Percentiles rank a stretch among this genome's conserved stretches.
phyloP scores from a whole-genome alignment of 176 grass and related monocot genomes.

The Tillandsia leiboldiana region DNA sequence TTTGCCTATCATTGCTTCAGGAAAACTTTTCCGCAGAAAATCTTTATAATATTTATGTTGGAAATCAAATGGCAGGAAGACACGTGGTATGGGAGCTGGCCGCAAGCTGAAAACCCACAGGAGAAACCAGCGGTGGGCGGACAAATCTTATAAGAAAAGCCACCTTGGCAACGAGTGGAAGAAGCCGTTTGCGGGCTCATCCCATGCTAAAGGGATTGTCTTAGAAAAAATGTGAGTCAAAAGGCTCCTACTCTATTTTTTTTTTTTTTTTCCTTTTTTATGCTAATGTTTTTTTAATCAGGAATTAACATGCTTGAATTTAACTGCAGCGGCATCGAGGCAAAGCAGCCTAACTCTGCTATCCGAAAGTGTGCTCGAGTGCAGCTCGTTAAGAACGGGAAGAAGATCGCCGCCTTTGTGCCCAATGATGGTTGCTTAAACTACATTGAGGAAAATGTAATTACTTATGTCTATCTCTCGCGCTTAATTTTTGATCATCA shows the following conservation, averaged over 20 bases:
- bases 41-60: neutral
- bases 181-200: conserved; percentile 73
- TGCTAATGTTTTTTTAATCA: neutral
- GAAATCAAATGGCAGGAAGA: conserved; percentile 34
- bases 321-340: conserved; percentile 49
- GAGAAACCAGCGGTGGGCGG: conserved; percentile 66
- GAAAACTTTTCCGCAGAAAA: neutral
- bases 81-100: conserved; percentile 67
- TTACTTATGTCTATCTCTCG: neutral
- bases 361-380: conserved; percentile 75
- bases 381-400: conserved; percentile 65
- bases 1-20: too few relatives aligned
- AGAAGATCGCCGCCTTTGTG: conserved; percentile 77
- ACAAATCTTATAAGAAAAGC: conserved; percentile 72
- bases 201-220: conserved; percentile 70
- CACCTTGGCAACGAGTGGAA: conserved; percentile 81
- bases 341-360: conserved; percentile 76
- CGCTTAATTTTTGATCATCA: neutral
- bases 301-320: neutral
- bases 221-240: conserved; percentile 58
- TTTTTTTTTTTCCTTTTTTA: too few relatives aligned
- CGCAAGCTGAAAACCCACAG: conserved; percentile 71
- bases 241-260: neutral
- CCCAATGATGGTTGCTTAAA: conserved; percentile 81
- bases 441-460: conserved; percentile 62